phyloP scores from a whole-genome alignment of 352 stramenopile species.

The Globisporangium carolinianum region DNA sequence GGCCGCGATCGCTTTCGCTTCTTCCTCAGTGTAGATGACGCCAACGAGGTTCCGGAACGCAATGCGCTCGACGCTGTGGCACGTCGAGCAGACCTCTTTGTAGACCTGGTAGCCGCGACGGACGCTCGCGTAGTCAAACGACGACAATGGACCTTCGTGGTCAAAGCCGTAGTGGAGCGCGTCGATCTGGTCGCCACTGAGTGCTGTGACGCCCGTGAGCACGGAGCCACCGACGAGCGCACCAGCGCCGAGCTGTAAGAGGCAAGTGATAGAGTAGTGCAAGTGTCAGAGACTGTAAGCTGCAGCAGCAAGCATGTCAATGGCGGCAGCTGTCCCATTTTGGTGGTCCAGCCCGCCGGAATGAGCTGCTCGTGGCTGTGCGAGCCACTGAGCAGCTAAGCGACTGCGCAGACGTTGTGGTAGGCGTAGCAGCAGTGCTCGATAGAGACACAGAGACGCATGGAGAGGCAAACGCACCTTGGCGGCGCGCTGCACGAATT shows the following conservation, averaged over 20 bases:
- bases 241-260: constrained; percentile 50
- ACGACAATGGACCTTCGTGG: constrained; percentile 77
- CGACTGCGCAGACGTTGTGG: neutral
- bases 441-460: neutral
- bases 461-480: constrained; percentile 35
- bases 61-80: constrained; percentile 96
- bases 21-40: constrained; percentile 92
- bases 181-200: constrained; percentile 85
- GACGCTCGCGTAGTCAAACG: constrained; percentile 91
- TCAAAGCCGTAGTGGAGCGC: constrained; percentile 86
- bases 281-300: constrained; percentile 5
- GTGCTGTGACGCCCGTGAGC: constrained; percentile 71
- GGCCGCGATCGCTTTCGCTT: constrained; percentile 88
- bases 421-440: too few species aligned
- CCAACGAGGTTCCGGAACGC: constrained; percentile 98
- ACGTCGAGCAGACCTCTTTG: constrained; percentile 97
- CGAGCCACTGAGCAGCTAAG: neutral
- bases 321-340: constrained; percentile 18
- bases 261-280: neutral
- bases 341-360: constrained; percentile 49
- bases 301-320: constrained; percentile 14
- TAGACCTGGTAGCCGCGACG: constrained; percentile 99
- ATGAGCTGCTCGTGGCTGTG: neutral
- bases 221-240: constrained; percentile 68
- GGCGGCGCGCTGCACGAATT: constrained; percentile 64